Evolutionary conservation across 1,284 basidiomycete species (phyloP), one percentile per base, ranked within the genome.

Genomic region (Ganoderma meredithae): DNA sequence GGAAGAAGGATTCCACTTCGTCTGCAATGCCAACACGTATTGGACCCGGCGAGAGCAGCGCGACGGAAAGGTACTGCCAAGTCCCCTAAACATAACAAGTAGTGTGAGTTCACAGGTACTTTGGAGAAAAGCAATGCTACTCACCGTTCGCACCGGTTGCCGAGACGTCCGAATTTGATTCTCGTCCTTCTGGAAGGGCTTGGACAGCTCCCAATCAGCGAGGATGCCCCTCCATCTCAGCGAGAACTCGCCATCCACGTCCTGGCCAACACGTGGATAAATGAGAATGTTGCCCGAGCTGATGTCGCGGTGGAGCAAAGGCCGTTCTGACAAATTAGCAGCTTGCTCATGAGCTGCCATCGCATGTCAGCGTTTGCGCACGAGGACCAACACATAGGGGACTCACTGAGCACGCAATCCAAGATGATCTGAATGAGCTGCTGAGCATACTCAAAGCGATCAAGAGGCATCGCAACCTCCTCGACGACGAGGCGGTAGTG

Each of bases 401-500:
- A 44, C 59, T 41, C 47, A 65, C 64, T 49, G 27, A 43, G 12
- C n/a, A 65, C 27, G 55, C 59, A 65, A 25, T 65, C 64, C 10
- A 40, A 39, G 1, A 65, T 4, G 15, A 65, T 12, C 19, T 9
- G n/a, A 3, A 65, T 19, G 8, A 65, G 59, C 31, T 61, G 64
- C 6, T 44, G 31, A 3, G 56, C 44, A 17, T 6, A 31, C 25
- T 43, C 33, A 52, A 61, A 61, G 9, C 22, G 4, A 19, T 19
- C 15, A 10, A 65, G 60, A 13, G 39, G 39, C 19, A 61, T 22
- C 12, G 59, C 60, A 1, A 65, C 49, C 31, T 65, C 64, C 31
- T 55, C n/a, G 1, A 61, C 64, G 8, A 65, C 64, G 6, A 66
- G 9, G 17, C 64, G 64, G 17, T 56, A 66, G 40, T 61, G 60